Evolutionary conservation across 2,329 filamentous ascomycete species (phyloP), one percentile per base, ranked within the genome.

Genomic region (Xylaria sp.): DNA sequence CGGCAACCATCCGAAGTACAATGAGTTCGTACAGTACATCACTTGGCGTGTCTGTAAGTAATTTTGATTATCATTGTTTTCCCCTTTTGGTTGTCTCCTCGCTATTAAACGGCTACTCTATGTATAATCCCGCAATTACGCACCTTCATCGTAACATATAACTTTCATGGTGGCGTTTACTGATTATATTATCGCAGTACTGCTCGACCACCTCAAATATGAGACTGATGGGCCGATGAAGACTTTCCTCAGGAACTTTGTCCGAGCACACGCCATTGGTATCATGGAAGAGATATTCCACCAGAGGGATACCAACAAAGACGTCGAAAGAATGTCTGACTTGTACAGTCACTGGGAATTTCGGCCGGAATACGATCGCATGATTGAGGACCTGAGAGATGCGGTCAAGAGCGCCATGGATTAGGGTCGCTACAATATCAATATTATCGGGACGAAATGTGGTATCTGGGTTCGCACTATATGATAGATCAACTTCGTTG

Each of bases 21-120:
- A 59, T 33, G 10, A 17, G 11, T 64, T 51, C 23, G 62, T 64
- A 1, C 63, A 48, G 28, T 42, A 20, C n/a, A 23, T n/a, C 15
- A 54, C 40, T 38, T 62, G 65, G 51, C 31, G 42, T 36, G 3
- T n/a, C 7, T 48, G 54, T 58, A 42, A 42, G 54, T 42, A 58
- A 26, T 13, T 7, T 6, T 10, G 17, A 3, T 36, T 20, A 26
- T 42, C 20, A 3, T 28, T 17, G 17, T 4, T 17, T 20, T 4
- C 31, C 13, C 17, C 4, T 15, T 38, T 5, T 23, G 11, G 31
- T 10, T 23, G 7, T 15, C 1, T 23, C 17, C 49, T n/a, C 33
- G 11, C 7, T 4, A 17, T 20, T 13, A 6, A 28, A 3, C 28
- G 11, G 7, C 17, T 28, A 3, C 11, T 38, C 6, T 11, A n/a